Evolutionary conservation across 139 green algal genomes (phyloP), one percentile per base, ranked within the genome.

Genomic region (Chlamydomonas sphaeroides): DNA sequence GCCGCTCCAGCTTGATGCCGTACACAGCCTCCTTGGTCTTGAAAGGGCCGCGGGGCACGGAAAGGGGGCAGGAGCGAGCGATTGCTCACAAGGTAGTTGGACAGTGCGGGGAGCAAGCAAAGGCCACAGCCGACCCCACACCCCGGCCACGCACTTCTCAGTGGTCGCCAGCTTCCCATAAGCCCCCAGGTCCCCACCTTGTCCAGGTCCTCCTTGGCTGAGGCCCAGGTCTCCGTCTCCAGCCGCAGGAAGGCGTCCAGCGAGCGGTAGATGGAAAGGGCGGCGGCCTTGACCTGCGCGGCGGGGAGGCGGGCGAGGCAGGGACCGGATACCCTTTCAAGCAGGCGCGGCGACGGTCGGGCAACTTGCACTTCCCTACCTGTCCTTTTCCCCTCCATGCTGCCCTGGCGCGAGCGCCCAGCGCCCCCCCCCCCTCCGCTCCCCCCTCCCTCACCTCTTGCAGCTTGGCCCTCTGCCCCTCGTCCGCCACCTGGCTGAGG

Each of bases 1-100:
- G 65, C 30, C 74, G 65, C 65, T 87, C 68, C n/a, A 83, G 36
- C 73, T 83, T 83, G 53, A 87, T 51, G 41, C 82, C 82, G 41
- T 61, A 83, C 48, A 87, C 72, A 0, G 78, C 15, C 48, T 86
- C 74, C 48, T n/a, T n/a, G n/a, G n/a, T n/a, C n/a, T n/a, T n/a
- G n/a, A n/a, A n/a, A n/a, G n/a, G n/a, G n/a, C n/a, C n/a, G n/a
- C 71, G 70, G 39, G 57, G 42, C 79, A 80, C n/a, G n/a, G 51
- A 51, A 26, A 7, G 62, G 5, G 21, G 5, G 25, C 11, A 7
- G 41, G 62, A 42, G n/a, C 6, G 11, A 39, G n/a, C 30, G 30
- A 68, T 41, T 10, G 20, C 11, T 5, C 30, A 68, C 15, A 68
- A 7, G n/a, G 5, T 23, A 39, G 62, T 6, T 5, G 30, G n/a